Evolutionary conservation across 2,329 filamentous ascomycete genomes (phyloP).

Genomic region (Elsinoe australis): DNA sequence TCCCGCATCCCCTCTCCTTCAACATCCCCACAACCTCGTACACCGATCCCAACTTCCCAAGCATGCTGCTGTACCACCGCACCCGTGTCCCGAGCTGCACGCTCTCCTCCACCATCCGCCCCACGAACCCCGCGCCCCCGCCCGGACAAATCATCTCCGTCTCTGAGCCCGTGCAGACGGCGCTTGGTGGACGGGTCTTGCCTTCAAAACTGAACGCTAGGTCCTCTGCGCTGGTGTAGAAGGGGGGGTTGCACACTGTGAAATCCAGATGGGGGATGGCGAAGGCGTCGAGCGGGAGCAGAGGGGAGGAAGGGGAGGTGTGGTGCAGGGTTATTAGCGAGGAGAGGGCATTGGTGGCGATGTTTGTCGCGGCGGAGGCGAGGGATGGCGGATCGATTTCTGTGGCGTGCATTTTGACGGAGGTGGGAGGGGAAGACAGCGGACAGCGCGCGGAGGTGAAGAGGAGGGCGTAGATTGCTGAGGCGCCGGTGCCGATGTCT

Average conservation of each 20-base stretch:
- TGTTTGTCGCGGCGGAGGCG: constrained; percentile 57
- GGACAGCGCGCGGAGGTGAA: constrained; percentile 60
- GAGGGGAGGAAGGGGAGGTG: constrained; percentile 42
- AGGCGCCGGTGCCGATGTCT: constrained; percentile 71
- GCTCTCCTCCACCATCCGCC: constrained; percentile 63
- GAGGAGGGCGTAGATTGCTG: constrained; percentile 82
- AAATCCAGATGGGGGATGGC: constrained; percentile 60
- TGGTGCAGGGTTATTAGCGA: constrained; percentile 58
- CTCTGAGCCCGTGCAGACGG: constrained; percentile 66
- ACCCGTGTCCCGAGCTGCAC: constrained; percentile 52
- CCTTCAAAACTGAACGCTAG: constrained; percentile 55
- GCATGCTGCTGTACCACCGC: constrained; percentile 85
- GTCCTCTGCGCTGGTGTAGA: constrained; percentile 70
- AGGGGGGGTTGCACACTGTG: constrained; percentile 89
- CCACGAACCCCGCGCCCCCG: constrained; percentile 69
- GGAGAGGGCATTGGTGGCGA: constrained; percentile 57
- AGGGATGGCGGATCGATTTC: constrained; percentile 72
- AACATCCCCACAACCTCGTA: constrained; percentile 53
- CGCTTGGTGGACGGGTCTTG: constrained; percentile 62
- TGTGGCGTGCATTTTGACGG: constrained; percentile 52
- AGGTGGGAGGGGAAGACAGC: no score
- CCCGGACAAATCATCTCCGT: constrained; percentile 74
- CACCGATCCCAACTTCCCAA: constrained; percentile 69
- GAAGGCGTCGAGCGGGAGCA: constrained; percentile 58
- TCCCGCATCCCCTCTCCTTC: constrained; percentile 52